Base-by-base conservation (phyloP, 768 basidiomycete genomes). In the Russula sp. region DNA sequence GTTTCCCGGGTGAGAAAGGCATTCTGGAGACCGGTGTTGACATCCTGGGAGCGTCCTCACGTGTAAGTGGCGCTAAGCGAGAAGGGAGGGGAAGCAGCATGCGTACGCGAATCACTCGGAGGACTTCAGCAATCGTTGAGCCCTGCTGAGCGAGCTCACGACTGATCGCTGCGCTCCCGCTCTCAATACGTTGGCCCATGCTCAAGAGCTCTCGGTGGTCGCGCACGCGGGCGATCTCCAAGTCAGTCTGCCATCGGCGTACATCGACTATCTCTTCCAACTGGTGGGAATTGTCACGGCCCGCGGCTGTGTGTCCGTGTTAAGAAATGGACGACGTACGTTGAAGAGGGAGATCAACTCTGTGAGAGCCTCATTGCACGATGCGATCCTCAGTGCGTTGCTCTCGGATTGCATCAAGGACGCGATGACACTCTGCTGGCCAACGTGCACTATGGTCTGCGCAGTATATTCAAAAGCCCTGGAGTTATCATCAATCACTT, bases 81-180 rank as follows among this genome's bases (percentile, higher is more conserved):
- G 41, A 35, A 3, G 13, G 20, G 7, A 10, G 18, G 16, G 7
- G 2, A 7, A 9, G 36, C 9, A 1, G 35, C 18, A 22, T 3
- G 11, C 50, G 49, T 49, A 66, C 65, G 20, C 65, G 63, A 20
- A 66, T 48, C 8, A 56, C 46, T 13, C 35, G 25, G 32, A 65
- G 49, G 16, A 65, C 63, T 38, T 66, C 59, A 1, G 55, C n/a
- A 14, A 66, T 49, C 25, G 63, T 65, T n/a, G 35, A 48, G 16
- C 65, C 63, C 47, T 66, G 65, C 43, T 61, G 65, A 3, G 59
- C 63, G 14, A 66, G 63, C 41, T 66, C 65, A 13, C 53, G 50
- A 49, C 49, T 34, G 38, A 66, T 65, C 32, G 56, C 65, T 0
- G 49, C 63, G 43, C 61, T 65, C 35, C 46, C 59, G 38, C 32